Base-by-base conservation (phyloP, 176 grass and related monocot genomes). In the Elymus sibiricus region DNA sequence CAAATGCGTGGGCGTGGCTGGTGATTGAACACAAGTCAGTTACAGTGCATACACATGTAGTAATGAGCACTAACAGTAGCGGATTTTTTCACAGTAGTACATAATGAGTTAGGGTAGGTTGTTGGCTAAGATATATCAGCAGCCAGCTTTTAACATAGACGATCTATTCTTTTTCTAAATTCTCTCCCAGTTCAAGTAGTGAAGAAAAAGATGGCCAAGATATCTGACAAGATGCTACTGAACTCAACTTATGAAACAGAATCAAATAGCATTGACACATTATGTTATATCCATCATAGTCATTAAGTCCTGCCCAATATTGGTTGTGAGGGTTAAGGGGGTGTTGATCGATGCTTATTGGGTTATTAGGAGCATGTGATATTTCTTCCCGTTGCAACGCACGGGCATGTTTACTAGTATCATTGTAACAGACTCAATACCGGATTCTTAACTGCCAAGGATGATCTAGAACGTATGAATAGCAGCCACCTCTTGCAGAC, bases 151-250 rank as follows among this genome's bases (percentile, higher is more conserved):
- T 68, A 61, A 85, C 11, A 49, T 73, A 46, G 38, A 61, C 21
- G 28, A 77, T 32, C 27, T 62, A 27, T 34, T 7, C 27, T 71
- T 67, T 74, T 11, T 35, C 29, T 14, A 83, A 56, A 83, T 27
- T 32, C 6, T 58, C 47, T 28, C 58, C 64, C 64, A 12, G 47
- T 82, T 56, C n/a, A 77, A 39, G 47, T 78, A 53, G 63, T 6
- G 25, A 78, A 63, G 53, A 56, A 72, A 90, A 86, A 16, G 79
- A 90, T 79, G 32, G 14, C 58, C 42, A 87, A 56, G 43, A 60
- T 74, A 66, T 90, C 79, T 67, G 34, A 83, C 64, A 59, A 79
- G 67, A 35, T 47, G 35, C 34, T 11, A 17, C 26, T 66, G 59
- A 86, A 72, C 42, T 32, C 58, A 12, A 2, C 71, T 38, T 26